Evolutionary conservation across 768 basidiomycete species (phyloP), one percentile per base, ranked within the genome.

Genomic region (Lepiota venenata): DNA sequence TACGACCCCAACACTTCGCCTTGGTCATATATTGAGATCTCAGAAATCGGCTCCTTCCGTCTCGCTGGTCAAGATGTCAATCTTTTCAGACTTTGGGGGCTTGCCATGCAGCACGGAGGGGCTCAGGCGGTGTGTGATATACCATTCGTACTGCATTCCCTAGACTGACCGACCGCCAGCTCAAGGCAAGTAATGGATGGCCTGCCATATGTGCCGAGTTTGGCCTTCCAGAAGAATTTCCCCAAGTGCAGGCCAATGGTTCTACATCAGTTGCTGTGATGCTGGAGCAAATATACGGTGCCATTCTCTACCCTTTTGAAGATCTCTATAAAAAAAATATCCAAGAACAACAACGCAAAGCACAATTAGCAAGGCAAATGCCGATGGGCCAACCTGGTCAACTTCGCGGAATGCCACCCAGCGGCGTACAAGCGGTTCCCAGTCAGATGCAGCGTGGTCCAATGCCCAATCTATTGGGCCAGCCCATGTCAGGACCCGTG

Each of bases 61-160:
- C 63, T 93, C 16, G 86, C 83, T 2, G 88, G 87, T 15, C 86
- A 79, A 65, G 88, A 91, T 60, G 70, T 93, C 42, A 85, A 88
- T 64, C 66, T 93, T n/a, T 84, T 87, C 67, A 87, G 77, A 63
- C 69, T 93, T 9, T 92, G 86, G 84, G 75, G 74, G 11, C 57
- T 81, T 39, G 85, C 88, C 42, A 70, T 71, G 54, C 77, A 82
- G 58, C 61, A 70, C 35, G 91, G 91, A 21, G 90, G 90, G 25
- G 73, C 74, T 15, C 66, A 70, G 57, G 81, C 77, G 62, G 91
- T 91, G 70, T 62, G 79, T 72, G 50, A 50, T 21, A 44, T 12
- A 45, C 45, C 55, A 47, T 39, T 52, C 45, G 42, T 47, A 43
- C 56, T 56, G 56, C 41, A 48, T 48, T 29, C 47, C 55, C 60